A percentile compares a stretch with the other conserved stretches of the same genome.
These are phyloP conservation scores for Abelmoschus esculentus DNA, from an alignment of 345 rosid species.

Conservation along the genomic window DNA sequence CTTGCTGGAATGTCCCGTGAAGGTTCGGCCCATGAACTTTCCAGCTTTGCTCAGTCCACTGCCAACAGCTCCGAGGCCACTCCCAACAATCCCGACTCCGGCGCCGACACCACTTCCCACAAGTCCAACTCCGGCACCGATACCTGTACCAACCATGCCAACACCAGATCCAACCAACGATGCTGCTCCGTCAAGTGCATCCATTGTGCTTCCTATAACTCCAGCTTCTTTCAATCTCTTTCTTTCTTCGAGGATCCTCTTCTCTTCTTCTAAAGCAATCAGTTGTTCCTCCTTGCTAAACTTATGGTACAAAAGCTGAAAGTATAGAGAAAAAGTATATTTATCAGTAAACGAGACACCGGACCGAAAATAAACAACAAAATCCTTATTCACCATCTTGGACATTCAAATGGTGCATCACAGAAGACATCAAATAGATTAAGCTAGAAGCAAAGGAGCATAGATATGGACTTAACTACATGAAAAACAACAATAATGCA, in stretches of 20 bases:
- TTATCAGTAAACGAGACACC: not conserved
- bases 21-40: too few relatives aligned
- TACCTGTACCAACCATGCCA: slow-evolving; percentile 20
- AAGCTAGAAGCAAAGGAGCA: not conserved
- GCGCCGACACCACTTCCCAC: not conserved
- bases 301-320: slow-evolving; percentile 58
- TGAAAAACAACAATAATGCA: not conserved
- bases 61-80: not conserved
- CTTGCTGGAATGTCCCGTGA: too few relatives aligned
- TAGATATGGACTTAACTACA: not conserved
- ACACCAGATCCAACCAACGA: slow-evolving; percentile 30
- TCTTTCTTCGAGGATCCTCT: slow-evolving; percentile 70
- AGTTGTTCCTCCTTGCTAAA: slow-evolving; percentile 81
- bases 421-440: not conserved
- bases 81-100: not conserved
- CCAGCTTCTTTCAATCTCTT: slow-evolving; percentile 82
- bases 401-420: not conserved
- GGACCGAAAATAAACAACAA: not conserved
- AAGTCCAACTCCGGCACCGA: slow-evolving; percentile 58
- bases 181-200: slow-evolving; percentile 66
- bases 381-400: not conserved
- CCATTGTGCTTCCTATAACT: slow-evolving; percentile 88
- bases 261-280: slow-evolving; percentile 81
- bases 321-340: not conserved
- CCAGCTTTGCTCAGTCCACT: too few relatives aligned